These are phyloP conservation scores for Berberis thunbergii DNA, from an alignment of 164 flowering plant species.

Conservation along the genomic window DNA sequence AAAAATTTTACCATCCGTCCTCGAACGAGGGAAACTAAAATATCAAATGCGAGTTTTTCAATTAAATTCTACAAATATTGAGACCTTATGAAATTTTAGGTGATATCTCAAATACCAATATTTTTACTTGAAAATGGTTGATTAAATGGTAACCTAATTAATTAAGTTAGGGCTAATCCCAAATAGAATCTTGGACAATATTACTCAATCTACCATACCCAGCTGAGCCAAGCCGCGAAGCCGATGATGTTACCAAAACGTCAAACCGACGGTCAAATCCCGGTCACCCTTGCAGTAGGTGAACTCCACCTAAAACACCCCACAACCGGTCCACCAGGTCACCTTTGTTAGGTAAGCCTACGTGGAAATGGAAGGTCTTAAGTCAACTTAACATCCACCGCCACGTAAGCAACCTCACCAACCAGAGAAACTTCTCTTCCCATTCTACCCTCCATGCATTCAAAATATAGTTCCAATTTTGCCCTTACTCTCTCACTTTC, in stretches of 20 bases:
- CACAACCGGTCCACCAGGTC: not conserved
- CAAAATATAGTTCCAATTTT: not conserved
- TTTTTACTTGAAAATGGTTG: no score
- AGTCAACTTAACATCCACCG: constrained; percentile 6
- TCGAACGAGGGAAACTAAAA: no score
- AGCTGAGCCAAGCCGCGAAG: not conserved
- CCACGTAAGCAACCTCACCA: constrained; percentile 2
- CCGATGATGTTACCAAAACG: not conserved
- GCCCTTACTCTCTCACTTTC: constrained; percentile 1
- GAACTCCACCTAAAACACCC: not conserved
- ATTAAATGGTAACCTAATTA: no score
- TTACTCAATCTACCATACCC: not conserved
- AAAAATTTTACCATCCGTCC: no score
- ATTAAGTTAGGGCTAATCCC: no score
- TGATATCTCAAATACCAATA: no score
- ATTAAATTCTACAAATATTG: no score
- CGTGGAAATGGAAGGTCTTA: not conserved
- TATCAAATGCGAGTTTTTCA: no score
- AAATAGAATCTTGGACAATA: not conserved
- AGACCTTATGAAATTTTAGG: no score
- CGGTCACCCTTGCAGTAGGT: constrained; percentile 12
- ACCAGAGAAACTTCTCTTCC: constrained; percentile 1
- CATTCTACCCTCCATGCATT: constrained; percentile 5
- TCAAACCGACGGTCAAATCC: not conserved
- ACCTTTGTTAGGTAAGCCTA: constrained; percentile 10